phyloP scores from a whole-genome alignment of 306 rosid genomes.

The Lagenaria siceraria region DNA sequence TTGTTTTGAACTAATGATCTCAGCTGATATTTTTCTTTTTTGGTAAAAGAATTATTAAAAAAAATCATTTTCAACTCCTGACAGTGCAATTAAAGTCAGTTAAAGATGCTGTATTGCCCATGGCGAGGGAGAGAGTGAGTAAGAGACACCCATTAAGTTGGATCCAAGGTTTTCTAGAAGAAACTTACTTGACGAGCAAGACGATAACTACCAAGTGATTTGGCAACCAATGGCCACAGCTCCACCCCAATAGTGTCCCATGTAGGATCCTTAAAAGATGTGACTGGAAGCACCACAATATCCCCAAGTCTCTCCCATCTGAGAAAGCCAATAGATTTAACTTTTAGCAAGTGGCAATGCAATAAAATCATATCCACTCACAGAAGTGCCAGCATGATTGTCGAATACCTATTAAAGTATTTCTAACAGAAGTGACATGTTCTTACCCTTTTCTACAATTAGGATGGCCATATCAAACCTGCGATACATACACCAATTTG shows the following conservation, averaged over 20 bases:
- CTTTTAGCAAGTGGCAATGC: conserved; percentile 1
- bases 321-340: conserved; percentile 16
- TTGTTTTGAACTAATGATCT: background rate
- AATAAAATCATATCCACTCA: background rate
- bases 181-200: conserved; percentile 76
- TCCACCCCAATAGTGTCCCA: conserved; percentile 62
- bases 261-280: conserved; percentile 54
- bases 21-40: background rate
- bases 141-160: background rate
- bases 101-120: background rate
- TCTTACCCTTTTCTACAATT: background rate
- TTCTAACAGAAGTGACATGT: background rate
- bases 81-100: background rate
- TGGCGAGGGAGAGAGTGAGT: background rate
- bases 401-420: background rate
- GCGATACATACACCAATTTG: background rate
- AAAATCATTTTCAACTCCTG: background rate
- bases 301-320: conserved; percentile 88
- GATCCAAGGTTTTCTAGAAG: background rate
- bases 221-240: conserved; percentile 67
- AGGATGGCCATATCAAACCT: background rate
- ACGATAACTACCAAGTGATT: conserved; percentile 55
- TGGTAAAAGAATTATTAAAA: background rate
- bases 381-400: background rate
- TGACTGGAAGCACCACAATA: conserved; percentile 60